These are phyloP conservation scores for Apophysomyces ossiformis DNA, from an alignment of 371 early-diverging fungal genomes.

Conservation along the genomic window DNA sequence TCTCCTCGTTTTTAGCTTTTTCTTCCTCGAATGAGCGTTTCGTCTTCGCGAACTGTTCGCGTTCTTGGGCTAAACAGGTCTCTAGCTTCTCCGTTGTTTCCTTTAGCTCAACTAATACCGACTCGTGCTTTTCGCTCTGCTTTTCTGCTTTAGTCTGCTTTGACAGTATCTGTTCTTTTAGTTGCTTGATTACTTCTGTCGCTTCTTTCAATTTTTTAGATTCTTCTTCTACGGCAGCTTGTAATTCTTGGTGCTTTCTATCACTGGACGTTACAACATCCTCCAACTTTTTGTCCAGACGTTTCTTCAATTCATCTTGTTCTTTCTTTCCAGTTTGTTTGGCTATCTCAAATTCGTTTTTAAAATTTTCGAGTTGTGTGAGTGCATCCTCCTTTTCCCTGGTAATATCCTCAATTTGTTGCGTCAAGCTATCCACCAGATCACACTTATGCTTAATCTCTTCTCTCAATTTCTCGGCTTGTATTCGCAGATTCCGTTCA, in stretches of 20 bases:
- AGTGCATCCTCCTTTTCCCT: not conserved
- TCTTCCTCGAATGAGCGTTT: not conserved
- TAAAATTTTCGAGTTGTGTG: not conserved
- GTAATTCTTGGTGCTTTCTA: not conserved
- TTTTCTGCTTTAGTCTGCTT: slow-evolving; percentile 10
- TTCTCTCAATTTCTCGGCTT: not conserved
- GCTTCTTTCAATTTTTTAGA: slow-evolving; percentile 6
- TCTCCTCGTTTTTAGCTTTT: not conserved
- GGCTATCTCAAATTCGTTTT: not conserved
- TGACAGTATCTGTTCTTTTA: slow-evolving; percentile 13
- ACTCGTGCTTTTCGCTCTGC: not conserved
- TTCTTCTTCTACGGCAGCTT: not conserved
- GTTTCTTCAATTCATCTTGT: not conserved
- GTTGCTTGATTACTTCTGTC: slow-evolving; percentile 3
- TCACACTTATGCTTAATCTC: not conserved
- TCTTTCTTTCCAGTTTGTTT: not conserved
- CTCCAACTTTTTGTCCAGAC: slow-evolving; percentile 11
- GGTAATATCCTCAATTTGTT: not conserved
- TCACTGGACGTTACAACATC: not conserved
- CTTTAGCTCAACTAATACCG: not conserved
- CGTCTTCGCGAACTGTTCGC: not conserved
- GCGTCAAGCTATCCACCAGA: not conserved
- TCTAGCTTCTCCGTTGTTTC: not conserved
- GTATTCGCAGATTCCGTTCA: not conserved
- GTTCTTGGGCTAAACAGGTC: not conserved